These are phyloP conservation scores for Penicillium macrosclerotiorum DNA, from an alignment of 495 filamentous ascomycete genomes.

Conservation along the genomic window DNA sequence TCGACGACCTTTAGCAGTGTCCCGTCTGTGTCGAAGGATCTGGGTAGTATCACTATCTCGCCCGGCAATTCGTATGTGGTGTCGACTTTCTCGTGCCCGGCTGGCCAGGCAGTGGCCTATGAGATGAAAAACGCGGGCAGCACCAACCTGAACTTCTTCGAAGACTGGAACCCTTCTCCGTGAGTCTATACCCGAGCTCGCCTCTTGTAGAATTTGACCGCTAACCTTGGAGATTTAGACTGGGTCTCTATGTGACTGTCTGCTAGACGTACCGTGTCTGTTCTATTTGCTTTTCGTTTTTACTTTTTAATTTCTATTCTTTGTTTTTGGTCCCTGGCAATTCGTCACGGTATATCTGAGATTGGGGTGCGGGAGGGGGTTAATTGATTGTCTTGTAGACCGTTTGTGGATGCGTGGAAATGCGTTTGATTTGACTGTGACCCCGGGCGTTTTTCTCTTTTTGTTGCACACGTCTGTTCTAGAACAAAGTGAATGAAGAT, in stretches of 20 bases:
- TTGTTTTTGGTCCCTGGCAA: too few relatives aligned
- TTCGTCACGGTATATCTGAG: too few relatives aligned
- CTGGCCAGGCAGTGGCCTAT: conserved; percentile 48
- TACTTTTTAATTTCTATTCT: too few relatives aligned
- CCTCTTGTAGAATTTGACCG: not conserved
- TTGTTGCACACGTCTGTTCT: too few relatives aligned
- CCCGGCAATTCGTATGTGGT: conserved; percentile 58
- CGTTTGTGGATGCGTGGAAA: too few relatives aligned
- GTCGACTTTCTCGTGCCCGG: conserved; percentile 54
- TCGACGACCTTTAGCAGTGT: conserved; percentile 52
- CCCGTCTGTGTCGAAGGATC: conserved; percentile 44
- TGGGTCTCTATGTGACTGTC: conserved; percentile 62
- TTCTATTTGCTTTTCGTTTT: too few relatives aligned
- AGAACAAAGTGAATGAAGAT: too few relatives aligned
- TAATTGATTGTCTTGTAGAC: too few relatives aligned
- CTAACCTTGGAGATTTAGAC: conserved; percentile 32
- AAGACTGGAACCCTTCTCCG: conserved; percentile 60
- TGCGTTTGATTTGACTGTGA: too few relatives aligned
- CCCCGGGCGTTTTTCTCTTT: too few relatives aligned
- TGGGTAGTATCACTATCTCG: conserved; percentile 46
- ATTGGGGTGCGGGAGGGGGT: too few relatives aligned
- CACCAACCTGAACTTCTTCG: conserved; percentile 59
- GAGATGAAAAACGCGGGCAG: conserved; percentile 51
- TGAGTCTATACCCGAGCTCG: conserved; percentile 24
- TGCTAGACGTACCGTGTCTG: conserved; percentile 45